phyloP scores from a whole-genome alignment of 106 monocot species.

The Dioscorea zingiberensis region DNA sequence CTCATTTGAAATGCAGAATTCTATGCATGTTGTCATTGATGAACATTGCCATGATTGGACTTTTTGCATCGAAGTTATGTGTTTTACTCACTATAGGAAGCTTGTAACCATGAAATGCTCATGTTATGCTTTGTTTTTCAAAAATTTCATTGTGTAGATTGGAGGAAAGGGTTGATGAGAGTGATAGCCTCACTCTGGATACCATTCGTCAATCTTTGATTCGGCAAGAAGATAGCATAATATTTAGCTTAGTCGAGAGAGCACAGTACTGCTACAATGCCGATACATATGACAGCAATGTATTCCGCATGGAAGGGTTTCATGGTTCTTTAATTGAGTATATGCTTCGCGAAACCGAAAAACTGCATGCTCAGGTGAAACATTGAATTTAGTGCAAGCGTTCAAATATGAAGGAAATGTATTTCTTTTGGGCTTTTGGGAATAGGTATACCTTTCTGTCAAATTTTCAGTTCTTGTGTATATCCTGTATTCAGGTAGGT shows the following conservation, averaged over 20 bases:
- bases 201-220: constrained; percentile 72
- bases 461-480: background rate
- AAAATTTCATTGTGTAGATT: constrained; percentile 13
- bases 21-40: no score
- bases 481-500: constrained; percentile 47
- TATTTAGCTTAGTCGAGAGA: constrained; percentile 81
- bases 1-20: no score
- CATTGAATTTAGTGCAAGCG: no score
- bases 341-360: constrained; percentile 89
- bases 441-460: background rate
- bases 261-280: constrained; percentile 80
- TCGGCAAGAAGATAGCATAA: constrained; percentile 95
- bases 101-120: no score
- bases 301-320: constrained; percentile 64
- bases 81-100: no score
- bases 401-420: no score
- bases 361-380: constrained; percentile 77
- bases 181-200: constrained; percentile 73
- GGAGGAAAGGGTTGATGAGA: constrained; percentile 62
- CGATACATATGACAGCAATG: constrained; percentile 56
- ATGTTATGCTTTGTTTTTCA: background rate
- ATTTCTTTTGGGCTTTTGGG: background rate
- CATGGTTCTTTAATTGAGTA: constrained; percentile 78
- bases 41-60: no score
- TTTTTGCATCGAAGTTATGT: no score